phyloP scores from a whole-genome alignment of 176 grass and related monocot genomes.

The Tillandsia leiboldiana region DNA sequence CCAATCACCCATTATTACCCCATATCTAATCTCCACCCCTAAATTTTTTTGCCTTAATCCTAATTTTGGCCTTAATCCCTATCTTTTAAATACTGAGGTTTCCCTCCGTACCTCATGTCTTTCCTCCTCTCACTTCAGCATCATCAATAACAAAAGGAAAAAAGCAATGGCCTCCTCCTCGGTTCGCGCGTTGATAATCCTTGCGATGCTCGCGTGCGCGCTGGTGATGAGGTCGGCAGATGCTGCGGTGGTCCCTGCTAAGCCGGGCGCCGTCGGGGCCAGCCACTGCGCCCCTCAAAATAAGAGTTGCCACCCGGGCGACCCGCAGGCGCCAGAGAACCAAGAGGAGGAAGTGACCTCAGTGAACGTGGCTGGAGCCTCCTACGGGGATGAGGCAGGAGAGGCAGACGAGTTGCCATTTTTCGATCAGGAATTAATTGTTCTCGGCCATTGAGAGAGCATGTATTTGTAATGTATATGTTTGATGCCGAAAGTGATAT shows the following conservation, averaged over 20 bases:
- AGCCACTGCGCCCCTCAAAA: constrained; percentile 19
- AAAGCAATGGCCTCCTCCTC: constrained; percentile 13
- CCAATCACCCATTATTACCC: too few relatives aligned
- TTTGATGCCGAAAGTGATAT: too few relatives aligned
- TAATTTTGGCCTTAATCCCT: too few relatives aligned
- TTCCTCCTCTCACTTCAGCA: too few relatives aligned
- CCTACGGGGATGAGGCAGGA: constrained; percentile 16
- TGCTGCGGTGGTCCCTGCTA: background rate
- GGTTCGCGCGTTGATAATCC: constrained; percentile 26
- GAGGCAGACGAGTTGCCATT: constrained; percentile 27
- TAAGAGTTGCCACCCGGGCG: constrained; percentile 43
- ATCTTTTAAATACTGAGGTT: too few relatives aligned
- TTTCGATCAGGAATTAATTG: constrained; percentile 30
- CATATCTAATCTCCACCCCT: too few relatives aligned
- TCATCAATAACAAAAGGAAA: too few relatives aligned
- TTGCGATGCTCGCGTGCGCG: constrained; percentile 25
- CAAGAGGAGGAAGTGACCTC: constrained; percentile 40
- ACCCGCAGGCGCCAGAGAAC: constrained; percentile 42
- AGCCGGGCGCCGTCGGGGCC: constrained; percentile 2
- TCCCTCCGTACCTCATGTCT: too few relatives aligned
- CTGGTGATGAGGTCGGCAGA: constrained; percentile 19
- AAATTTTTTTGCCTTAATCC: too few relatives aligned
- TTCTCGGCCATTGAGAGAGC: constrained; percentile 48
- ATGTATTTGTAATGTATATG: too few relatives aligned
- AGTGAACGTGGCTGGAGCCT: constrained; percentile 5